Evolutionary conservation across 345 rosid genomes (phyloP), one percentile per base, ranked within the genome.

Genomic region (Microcos paniculata): DNA sequence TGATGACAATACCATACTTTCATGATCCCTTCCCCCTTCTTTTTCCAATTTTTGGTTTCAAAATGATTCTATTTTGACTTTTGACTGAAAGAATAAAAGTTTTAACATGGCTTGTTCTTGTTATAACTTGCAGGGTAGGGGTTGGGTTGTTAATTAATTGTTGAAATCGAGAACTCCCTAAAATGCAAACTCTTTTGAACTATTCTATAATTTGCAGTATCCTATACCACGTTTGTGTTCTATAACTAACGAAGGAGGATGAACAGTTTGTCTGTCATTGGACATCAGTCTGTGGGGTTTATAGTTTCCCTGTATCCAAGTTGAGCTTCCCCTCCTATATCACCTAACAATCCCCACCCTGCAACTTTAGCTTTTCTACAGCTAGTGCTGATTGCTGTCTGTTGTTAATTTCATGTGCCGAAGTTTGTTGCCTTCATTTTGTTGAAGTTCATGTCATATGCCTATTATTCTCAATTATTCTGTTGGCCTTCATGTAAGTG

Each of bases 401-500:
- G 9, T 30, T 30, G 58, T 49, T 49, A 9, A 4, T 35, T 69
- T 49, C 26, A 49, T 30, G 30, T 69, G 43, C 18, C 11, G 11
- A 5, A 69, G 43, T 69, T 67, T 67, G 38, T 15, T 69, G 58
- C 43, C 35, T 69, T 49, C 28, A 69, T 69, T 30, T 51, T 30
- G 42, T 19, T 42, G 58, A 10, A 30, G 59, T 30, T 13, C 40
- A 9, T 69, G 40, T 48, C 16, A 19, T 51, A 48, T 16, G 57
- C 18, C 11, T 69, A 19, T 69, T 49, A 11, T 49, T 49, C 40
- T 48, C 57, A 48, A 23, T 9, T 5, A 15, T 46, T 48, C 40
- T 68, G 9, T 69, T 26, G 11, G 35, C 53, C 21, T 46, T 26
- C 24, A 31, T 30, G 38, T 51, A 30, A 69, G 43, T 24, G 43